Evolutionary conservation across 176 grass and related monocot species (phyloP), one percentile per base, ranked within the genome.

Genomic region (Elaeis guineensis): DNA sequence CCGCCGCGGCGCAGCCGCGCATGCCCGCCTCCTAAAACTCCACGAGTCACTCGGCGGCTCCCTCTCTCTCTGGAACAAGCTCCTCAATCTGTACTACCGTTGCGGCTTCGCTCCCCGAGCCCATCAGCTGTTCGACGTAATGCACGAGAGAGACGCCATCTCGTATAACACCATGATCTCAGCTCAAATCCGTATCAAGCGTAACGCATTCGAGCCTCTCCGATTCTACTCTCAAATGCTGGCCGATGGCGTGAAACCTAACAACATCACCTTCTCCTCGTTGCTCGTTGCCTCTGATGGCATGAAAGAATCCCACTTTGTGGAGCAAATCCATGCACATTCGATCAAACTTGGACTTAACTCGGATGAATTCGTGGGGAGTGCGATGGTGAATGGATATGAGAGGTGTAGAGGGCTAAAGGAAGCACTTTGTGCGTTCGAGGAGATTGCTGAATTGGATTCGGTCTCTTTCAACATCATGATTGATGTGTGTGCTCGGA

Each of bases 111-210:
- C 21, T n/a, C 18, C 11, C 15, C 4, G 20, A 5, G 77, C 66
- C 5, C 71, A 8, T 26, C 54, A 70, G 25, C 19, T 85, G 72
- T 80, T 85, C 77, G 82, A 85, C 57, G 58, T 30, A 55, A 77
- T 80, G 67, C 67, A 67, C n/a, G 18, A 66, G 21, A 54, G 61
- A 51, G 82, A 80, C 22, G 32, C 17, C 19, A 61, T 72, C 32
- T 77, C 77, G 4, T 78, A 78, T 21, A 83, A 73, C 69, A 83
- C 69, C 21, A 23, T 73, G 16, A 72, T 83, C 52, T 60, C 48
- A 5, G 20, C 63, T 55, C 48, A 68, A n/a, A 61, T 50, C 61
- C 73, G 58, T 6, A 53, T 0, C 0, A n/a, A 15, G 20, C 5
- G 56, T 19, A 28, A 19, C 29, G 2, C 59, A 49, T 4, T 15